Evolutionary conservation across 106 monocot species (phyloP).

Genomic region (Hemerocallis citrina): DNA sequence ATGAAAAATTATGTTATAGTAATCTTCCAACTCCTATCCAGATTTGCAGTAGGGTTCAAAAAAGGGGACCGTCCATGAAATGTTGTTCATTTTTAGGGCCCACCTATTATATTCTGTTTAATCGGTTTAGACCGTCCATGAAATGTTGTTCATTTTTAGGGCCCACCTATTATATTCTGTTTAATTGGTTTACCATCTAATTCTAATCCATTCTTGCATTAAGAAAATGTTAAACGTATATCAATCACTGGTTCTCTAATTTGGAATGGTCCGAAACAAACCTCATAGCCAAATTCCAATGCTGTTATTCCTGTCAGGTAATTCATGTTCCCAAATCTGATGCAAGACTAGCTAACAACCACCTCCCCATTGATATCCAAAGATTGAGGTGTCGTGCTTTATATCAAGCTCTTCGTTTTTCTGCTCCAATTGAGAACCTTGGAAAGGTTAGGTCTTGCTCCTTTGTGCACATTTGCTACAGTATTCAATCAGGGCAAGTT

Average conservation of each 20-base stretch:
- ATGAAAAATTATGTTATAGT: no score
- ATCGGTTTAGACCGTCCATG: no score
- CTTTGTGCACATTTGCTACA: not conserved
- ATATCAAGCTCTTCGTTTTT: slow-evolving; percentile 80
- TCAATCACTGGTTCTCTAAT: not conserved
- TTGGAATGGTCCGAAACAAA: not conserved
- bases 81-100: not conserved
- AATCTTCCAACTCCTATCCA: no score
- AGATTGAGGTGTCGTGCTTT: slow-evolving; percentile 53
- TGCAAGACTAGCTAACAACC: slow-evolving; percentile 90
- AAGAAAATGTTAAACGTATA: not conserved
- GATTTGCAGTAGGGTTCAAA: no score
- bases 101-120: not conserved
- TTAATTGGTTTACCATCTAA: not conserved
- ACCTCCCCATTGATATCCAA: slow-evolving; percentile 85
- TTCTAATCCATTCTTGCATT: not conserved
- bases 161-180: not conserved
- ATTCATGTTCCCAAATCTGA: slow-evolving; percentile 96
- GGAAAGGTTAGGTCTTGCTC: slow-evolving; percentile 51
- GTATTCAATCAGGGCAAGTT: not conserved
- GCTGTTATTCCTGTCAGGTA: slow-evolving; percentile 37
- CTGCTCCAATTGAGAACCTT: slow-evolving; percentile 71
- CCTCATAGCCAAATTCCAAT: not conserved
- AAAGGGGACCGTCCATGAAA: no score
- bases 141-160: not conserved